Conservation (phyloP, 169 alveolate genomes). For the Cryptosporidium felis region DNA sequence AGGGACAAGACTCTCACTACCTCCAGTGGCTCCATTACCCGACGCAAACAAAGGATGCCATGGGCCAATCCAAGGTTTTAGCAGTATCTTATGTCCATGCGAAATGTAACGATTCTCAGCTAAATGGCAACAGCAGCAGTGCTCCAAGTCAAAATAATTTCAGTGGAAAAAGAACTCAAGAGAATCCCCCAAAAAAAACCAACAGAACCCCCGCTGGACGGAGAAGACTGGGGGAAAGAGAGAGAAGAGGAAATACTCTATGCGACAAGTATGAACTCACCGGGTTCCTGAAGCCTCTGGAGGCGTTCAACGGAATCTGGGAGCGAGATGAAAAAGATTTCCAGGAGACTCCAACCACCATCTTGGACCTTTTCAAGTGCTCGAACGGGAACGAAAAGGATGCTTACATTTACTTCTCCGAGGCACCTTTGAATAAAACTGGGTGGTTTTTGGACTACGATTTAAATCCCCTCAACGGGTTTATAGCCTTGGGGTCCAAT, state of each 20-base stretch:
- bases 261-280: conserved; percentile 29
- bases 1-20: conserved; percentile 63
- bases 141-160: neutral
- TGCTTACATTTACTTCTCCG: conserved; percentile 42
- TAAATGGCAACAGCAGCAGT: too few species aligned
- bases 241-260: neutral
- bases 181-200: neutral
- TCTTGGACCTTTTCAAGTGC: conserved; percentile 7
- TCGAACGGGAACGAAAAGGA: conserved; percentile 22
- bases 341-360: neutral
- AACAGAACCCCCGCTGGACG: neutral
- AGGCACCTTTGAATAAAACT: conserved; percentile 49
- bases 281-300: conserved; percentile 20
- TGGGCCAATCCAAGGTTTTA: neutral
- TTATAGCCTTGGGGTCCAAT: conserved; percentile 51
- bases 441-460: conserved; percentile 70
- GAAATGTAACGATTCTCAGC: too few species aligned
- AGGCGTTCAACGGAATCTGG: conserved; percentile 55
- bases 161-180: neutral
- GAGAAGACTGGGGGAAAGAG: neutral
- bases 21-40: conserved; percentile 35
- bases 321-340: neutral
- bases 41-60: neutral
- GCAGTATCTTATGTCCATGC: neutral
- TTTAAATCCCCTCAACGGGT: conserved; percentile 51